Evolutionary conservation across 805 yeast species (phyloP).

Genomic region (Kodamaea kaohsiungensis): DNA sequence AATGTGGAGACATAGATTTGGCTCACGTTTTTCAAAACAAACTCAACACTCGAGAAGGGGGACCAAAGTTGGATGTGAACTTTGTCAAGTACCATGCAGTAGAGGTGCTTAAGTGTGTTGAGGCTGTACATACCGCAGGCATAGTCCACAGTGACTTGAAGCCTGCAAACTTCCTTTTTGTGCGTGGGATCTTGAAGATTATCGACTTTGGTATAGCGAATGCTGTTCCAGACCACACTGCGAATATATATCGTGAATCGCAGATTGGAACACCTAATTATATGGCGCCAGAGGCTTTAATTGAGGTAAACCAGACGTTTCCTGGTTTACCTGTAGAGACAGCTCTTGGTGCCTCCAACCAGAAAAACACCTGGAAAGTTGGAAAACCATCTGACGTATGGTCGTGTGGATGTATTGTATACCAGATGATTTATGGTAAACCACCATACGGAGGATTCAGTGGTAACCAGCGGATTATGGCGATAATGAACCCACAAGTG

Average conservation of each 20-base stretch:
- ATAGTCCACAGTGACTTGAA: constrained; percentile 82
- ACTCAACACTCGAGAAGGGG: constrained; percentile 31
- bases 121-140: constrained; percentile 84
- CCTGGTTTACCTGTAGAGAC: constrained; percentile 20
- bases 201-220: constrained; percentile 97
- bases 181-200: constrained; percentile 79
- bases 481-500: constrained; percentile 83
- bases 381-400: constrained; percentile 96
- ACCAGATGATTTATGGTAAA: constrained; percentile 91
- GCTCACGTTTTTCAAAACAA: constrained; percentile 75
- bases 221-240: constrained; percentile 89
- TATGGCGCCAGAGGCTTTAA: constrained; percentile 96
- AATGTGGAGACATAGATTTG: constrained; percentile 89
- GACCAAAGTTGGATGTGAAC: constrained; percentile 55
- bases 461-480: constrained; percentile 75
- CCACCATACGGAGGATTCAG: constrained; percentile 85
- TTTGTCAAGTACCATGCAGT: constrained; percentile 79
- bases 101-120: constrained; percentile 79
- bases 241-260: constrained; percentile 83
- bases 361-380: constrained; percentile 60
- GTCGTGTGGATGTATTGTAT: constrained; percentile 96
- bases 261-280: constrained; percentile 96
- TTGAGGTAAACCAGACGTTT: constrained; percentile 50
- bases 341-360: constrained; percentile 5
- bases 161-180: constrained; percentile 71